Evolutionary conservation across 345 rosid species (phyloP).

Genomic region (Stellera chamaejasme): DNA sequence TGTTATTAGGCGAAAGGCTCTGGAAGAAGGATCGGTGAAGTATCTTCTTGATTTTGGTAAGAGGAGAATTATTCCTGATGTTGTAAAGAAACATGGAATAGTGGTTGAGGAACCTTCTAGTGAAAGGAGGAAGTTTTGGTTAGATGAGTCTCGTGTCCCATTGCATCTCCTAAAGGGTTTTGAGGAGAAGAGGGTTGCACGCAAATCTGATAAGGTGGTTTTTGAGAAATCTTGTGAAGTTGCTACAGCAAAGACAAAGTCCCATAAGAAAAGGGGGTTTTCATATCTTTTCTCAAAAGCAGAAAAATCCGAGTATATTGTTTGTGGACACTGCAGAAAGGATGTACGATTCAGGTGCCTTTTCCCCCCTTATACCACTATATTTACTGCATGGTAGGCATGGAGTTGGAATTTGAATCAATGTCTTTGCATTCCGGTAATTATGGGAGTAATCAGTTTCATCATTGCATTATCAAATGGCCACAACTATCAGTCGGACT

Average conservation of each 20-base stretch:
- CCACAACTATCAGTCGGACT: no score
- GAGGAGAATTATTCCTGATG: slow-evolving; percentile 76
- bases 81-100: slow-evolving; percentile 59
- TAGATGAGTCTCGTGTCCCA: slow-evolving; percentile 68
- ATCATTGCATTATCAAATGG: no score
- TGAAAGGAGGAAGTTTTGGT: slow-evolving; percentile 87
- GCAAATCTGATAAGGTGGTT: slow-evolving; percentile 36
- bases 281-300: slow-evolving; percentile 72
- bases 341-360: slow-evolving; percentile 62
- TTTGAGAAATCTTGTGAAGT: slow-evolving; percentile 34
- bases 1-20: slow-evolving; percentile 64
- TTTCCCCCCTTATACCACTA: not conserved
- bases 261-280: slow-evolving; percentile 51
- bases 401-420: no score
- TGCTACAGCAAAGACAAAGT: slow-evolving; percentile 23
- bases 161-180: slow-evolving; percentile 86
- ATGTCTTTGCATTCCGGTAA: no score
- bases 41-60: slow-evolving; percentile 99
- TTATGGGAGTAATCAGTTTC: no score
- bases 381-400: no score
- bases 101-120: slow-evolving; percentile 77
- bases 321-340: slow-evolving; percentile 81
- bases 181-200: slow-evolving; percentile 84
- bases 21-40: slow-evolving; percentile 48
- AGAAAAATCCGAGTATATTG: slow-evolving; percentile 54